A percentile compares a stretch with the other conserved stretches of the same genome.
These are phyloP conservation scores for Talaromyces sp. DNA, from an alignment of 2,329 filamentous ascomycete species.

Conservation along the genomic window DNA sequence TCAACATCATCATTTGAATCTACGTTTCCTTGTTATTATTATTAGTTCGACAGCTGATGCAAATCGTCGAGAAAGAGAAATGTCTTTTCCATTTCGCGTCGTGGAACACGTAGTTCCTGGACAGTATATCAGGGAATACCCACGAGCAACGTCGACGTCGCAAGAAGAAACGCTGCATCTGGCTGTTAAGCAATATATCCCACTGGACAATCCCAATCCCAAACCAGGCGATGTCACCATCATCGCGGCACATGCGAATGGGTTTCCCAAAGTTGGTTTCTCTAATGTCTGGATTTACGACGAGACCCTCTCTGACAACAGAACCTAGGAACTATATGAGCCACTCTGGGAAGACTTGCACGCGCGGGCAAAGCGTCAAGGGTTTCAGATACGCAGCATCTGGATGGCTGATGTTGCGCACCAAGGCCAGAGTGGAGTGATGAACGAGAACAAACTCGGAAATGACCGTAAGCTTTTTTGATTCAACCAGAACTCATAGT, in stretches of 20 bases:
- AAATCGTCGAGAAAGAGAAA: neutral
- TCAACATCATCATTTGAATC: neutral
- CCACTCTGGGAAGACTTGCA: slow-evolving; percentile 84
- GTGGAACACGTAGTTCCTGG: slow-evolving; percentile 69
- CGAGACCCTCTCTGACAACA: neutral
- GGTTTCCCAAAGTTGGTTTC: slow-evolving; percentile 72
- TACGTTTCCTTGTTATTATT: neutral
- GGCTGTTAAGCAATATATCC: slow-evolving; percentile 83
- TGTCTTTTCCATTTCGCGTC: slow-evolving; percentile 43
- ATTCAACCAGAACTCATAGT: no score
- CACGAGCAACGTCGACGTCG: slow-evolving; percentile 63
- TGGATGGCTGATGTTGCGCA: slow-evolving; percentile 89
- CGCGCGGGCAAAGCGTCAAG: slow-evolving; percentile 50
- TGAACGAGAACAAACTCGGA: slow-evolving; percentile 73
- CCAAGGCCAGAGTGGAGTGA: slow-evolving; percentile 71
- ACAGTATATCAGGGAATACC: slow-evolving; percentile 78
- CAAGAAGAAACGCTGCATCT: slow-evolving; percentile 73
- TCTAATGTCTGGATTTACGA: neutral
- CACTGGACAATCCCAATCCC: slow-evolving; percentile 63
- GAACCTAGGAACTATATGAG: slow-evolving; percentile 75
- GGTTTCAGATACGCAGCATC: slow-evolving; percentile 71
- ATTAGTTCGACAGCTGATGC: neutral
- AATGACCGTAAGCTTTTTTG: slow-evolving; percentile 66
- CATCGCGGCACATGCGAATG: slow-evolving; percentile 84
- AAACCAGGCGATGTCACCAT: slow-evolving; percentile 76